Conservation (phyloP, 75 land plant genomes). For the Cryptomeria japonica region DNA sequence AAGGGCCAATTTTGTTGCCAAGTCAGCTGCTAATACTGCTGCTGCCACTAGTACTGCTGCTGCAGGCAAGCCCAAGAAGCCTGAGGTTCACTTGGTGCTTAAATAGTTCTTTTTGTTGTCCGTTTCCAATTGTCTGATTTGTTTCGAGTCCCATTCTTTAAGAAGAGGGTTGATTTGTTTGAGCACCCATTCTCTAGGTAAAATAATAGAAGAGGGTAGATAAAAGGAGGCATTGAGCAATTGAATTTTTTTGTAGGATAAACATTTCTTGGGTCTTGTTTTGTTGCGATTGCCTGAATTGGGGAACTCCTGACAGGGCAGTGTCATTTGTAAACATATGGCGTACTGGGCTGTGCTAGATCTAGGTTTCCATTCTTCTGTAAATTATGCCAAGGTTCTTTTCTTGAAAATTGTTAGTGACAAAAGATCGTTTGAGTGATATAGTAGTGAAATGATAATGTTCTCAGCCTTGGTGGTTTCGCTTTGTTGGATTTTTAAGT, state of each 20-base stretch:
- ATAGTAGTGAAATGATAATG: not conserved
- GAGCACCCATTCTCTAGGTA: not conserved
- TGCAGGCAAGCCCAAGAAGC: constrained; percentile 63
- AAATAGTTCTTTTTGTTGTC: constrained; percentile 29
- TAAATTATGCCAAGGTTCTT: not conserved
- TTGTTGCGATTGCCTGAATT: not conserved
- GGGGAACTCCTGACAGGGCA: not conserved
- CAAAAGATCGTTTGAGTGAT: not conserved
- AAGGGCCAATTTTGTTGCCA: constrained; percentile 10
- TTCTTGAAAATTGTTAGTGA: not conserved
- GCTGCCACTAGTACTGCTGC: constrained; percentile 46
- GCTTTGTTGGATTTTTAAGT: not conserved
- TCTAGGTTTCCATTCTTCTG: not conserved
- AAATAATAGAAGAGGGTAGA: not conserved
- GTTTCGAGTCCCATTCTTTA: not conserved
- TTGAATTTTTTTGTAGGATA: not conserved
- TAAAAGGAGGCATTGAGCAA: not conserved
- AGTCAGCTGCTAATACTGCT: constrained; percentile 2
- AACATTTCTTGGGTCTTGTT: not conserved
- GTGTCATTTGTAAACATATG: not conserved
- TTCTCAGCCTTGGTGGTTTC: not conserved
- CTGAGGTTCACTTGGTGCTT: constrained; percentile 63
- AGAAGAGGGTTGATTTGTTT: not conserved
- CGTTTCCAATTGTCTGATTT: not conserved
- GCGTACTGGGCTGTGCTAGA: not conserved